These are phyloP conservation scores for Phlegmacium glaucopus DNA, from an alignment of 768 basidiomycete genomes.

Conservation along the genomic window DNA sequence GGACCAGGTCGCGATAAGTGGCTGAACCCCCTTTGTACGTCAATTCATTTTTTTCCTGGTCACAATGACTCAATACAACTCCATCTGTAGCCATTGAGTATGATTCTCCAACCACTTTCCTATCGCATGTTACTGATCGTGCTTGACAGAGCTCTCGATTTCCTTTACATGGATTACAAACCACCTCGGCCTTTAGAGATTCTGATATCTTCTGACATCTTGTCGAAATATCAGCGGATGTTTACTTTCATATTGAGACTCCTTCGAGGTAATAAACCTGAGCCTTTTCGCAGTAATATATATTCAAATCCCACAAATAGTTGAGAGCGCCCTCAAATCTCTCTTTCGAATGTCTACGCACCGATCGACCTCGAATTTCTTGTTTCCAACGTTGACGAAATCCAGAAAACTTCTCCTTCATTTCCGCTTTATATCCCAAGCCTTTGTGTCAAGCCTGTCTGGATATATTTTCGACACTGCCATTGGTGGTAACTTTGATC, in stretches of 20 bases:
- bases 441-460: slow-evolving; percentile 65
- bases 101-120: slow-evolving; percentile 15
- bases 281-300: neutral
- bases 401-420: slow-evolving; percentile 55
- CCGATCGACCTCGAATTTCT: slow-evolving; percentile 32
- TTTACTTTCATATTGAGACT: slow-evolving; percentile 79
- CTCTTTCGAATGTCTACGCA: slow-evolving; percentile 59
- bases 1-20: slow-evolving; percentile 70
- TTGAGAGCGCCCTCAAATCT: slow-evolving; percentile 63
- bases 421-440: slow-evolving; percentile 71
- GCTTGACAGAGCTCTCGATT: slow-evolving; percentile 71
- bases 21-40: slow-evolving; percentile 79
- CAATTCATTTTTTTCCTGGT: neutral
- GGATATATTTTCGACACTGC: slow-evolving; percentile 79
- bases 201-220: slow-evolving; percentile 63
- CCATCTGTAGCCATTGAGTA: slow-evolving; percentile 44
- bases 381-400: slow-evolving; percentile 57
- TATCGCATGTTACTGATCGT: slow-evolving; percentile 3
- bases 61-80: neutral
- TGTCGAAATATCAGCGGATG: slow-evolving; percentile 85
- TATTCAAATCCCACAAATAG: slow-evolving; percentile 30
- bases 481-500: slow-evolving; percentile 72
- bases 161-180: slow-evolving; percentile 87
- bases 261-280: slow-evolving; percentile 62
- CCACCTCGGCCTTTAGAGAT: slow-evolving; percentile 77